phyloP scores from a whole-genome alignment of 2,329 filamentous ascomycete species.

The Arthroderma sp. region DNA sequence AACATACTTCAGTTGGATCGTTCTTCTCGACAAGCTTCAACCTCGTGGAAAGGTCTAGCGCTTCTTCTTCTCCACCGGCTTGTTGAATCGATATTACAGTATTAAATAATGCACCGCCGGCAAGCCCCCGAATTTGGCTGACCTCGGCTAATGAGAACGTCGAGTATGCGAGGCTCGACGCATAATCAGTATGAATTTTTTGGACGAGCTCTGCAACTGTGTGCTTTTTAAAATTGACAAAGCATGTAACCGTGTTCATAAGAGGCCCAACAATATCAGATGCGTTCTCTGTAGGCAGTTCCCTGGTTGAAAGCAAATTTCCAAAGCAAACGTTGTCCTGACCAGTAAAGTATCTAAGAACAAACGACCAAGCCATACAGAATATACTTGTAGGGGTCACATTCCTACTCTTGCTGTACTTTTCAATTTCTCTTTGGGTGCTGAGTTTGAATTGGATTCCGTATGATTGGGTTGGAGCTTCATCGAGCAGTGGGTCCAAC shows the following conservation, averaged over 20 bases:
- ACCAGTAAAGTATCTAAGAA: conserved; percentile 9
- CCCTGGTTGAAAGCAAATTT: conserved; percentile 17
- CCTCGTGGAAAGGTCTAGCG: no score
- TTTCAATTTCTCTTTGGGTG: neutral
- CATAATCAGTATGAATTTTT: neutral
- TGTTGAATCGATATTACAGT: conserved; percentile 14
- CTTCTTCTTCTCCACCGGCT: neutral
- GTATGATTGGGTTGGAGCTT: neutral
- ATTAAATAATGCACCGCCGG: conserved; percentile 30
- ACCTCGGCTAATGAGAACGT: conserved; percentile 25
- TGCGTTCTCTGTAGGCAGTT: conserved; percentile 25
- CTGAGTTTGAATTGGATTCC: neutral
- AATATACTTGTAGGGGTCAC: conserved; percentile 14
- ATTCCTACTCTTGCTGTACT: conserved; percentile 4
- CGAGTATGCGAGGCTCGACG: neutral
- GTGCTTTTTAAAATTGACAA: neutral
- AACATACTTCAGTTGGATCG: no score
- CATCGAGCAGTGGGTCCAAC: neutral
- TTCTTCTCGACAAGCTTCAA: no score
- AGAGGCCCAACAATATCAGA: conserved; percentile 20
- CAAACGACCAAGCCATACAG: conserved; percentile 14
- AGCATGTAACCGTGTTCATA: conserved; percentile 26
- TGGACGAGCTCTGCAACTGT: neutral
- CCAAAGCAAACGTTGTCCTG: conserved; percentile 18
- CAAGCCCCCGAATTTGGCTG: conserved; percentile 29